Conservation (phyloP, 1,284 basidiomycete species). For the Heterobasidion parviporum region DNA sequence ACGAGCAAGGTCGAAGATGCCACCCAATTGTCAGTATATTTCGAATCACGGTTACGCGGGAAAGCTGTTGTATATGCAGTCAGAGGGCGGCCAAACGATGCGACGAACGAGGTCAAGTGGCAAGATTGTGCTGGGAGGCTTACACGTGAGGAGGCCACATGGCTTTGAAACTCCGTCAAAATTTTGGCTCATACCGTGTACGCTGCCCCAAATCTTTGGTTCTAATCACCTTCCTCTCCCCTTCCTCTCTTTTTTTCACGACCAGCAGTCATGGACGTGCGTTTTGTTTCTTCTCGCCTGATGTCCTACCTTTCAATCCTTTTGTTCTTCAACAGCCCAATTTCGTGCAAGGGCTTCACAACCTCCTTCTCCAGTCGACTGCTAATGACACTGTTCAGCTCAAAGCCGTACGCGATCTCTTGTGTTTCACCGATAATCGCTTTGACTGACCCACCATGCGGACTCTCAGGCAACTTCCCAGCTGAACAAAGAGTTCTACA, state of each 20-base stretch:
- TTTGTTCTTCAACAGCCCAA: conserved; percentile 35
- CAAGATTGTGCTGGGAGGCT: no score
- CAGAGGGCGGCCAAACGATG: no score
- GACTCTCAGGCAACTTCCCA: conserved; percentile 75
- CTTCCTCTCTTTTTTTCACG: not conserved
- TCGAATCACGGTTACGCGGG: no score
- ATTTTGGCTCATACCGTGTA: conserved; percentile 7
- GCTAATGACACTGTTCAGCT: conserved; percentile 82
- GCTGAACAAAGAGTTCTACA: conserved; percentile 90
- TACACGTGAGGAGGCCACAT: no score
- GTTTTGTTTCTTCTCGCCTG: not conserved
- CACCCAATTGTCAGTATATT: no score
- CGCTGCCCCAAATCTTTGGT: conserved; percentile 7
- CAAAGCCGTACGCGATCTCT: conserved; percentile 62
- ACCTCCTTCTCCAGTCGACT: conserved; percentile 77
- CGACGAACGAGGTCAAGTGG: no score
- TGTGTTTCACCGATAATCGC: conserved; percentile 1
- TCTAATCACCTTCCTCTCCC: not conserved
- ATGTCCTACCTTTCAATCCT: not conserved
- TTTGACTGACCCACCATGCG: not conserved
- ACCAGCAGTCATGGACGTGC: conserved; percentile 12
- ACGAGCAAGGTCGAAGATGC: no score
- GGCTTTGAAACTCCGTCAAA: conserved; percentile 13
- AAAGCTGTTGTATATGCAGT: no score
- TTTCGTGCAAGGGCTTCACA: conserved; percentile 74